phyloP scores from a whole-genome alignment of 306 rosid genomes.

The Acmispon strigosus region DNA sequence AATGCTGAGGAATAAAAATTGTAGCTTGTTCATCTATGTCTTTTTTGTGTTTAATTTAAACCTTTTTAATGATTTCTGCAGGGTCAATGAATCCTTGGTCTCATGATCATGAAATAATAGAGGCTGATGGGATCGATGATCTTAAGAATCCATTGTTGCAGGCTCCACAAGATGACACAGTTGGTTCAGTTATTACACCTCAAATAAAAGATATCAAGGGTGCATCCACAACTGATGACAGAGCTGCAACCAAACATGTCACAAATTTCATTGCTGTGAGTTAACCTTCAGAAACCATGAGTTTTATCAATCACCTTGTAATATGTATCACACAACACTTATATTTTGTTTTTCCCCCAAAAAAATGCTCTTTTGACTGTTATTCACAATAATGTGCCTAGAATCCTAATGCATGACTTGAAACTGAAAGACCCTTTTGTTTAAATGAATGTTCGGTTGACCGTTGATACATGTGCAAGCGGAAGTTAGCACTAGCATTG shows the following conservation, averaged over 20 bases:
- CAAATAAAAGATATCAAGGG: conserved; percentile 42
- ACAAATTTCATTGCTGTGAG: conserved; percentile 46
- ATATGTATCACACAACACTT: neutral
- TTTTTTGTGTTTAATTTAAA: neutral
- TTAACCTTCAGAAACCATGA: neutral
- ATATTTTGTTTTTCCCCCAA: too few relatives aligned
- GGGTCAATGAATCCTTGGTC: neutral
- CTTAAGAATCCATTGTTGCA: conserved; percentile 38
- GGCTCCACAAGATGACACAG: conserved; percentile 5
- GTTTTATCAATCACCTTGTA: neutral
- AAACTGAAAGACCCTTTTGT: neutral
- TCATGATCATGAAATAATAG: conserved; percentile 17
- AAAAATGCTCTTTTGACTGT: neutral
- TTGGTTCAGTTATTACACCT: conserved; percentile 25
- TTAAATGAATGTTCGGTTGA: too few relatives aligned
- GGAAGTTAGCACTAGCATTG: too few relatives aligned
- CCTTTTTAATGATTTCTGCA: neutral
- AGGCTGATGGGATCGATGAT: conserved; percentile 31
- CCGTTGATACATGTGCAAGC: too few relatives aligned
- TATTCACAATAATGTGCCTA: neutral
- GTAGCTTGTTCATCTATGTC: neutral
- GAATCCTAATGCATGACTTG: neutral
- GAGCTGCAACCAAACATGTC: conserved; percentile 37
- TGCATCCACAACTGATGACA: conserved; percentile 52
- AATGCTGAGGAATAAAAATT: neutral